Evolutionary conservation across 352 stramenopile species (phyloP), one percentile per base, ranked within the genome.

Genomic region (Globisporangium solare): DNA sequence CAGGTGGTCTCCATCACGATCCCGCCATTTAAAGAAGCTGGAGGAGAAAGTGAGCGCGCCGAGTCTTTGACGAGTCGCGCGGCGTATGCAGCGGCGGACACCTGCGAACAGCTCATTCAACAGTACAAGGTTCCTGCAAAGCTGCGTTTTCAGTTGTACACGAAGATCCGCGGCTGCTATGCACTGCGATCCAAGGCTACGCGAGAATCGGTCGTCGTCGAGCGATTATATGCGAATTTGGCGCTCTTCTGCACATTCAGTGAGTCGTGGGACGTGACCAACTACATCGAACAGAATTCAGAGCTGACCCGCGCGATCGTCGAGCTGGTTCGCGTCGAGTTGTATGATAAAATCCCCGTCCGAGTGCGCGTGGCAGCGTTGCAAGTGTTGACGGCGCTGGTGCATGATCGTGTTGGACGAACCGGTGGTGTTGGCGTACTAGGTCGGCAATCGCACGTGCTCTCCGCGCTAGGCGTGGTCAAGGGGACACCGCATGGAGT

Each of bases 401-500:
- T 94, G 31, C 82, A 89, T 54, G 86, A 95, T 61, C 77, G 83
- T 5, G 59, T 79, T 49, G 81, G 82, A 6, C 71, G 81, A 58
- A 74, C 68, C 20, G 76, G 83, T 45, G 69, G 80, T 0, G 83
- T 87, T 59, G 82, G 85, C 4, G 62, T 90, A 11, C 64, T 95
- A 5, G 81, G 82, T 6, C 81, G 86, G 5, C 86, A 94, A 41
- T 92, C 86, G 2, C 87, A 88, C 41, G 80, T 95, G 17, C 61
- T 95, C 17, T 70, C 83, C 13, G 76, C 74, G 15, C 69, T 95
- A 22, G 86, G 86, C 8, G 78, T 95, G 58, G 76, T 72, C 2
- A 93, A 93, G 47, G 86, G 86, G 7, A 76, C 79, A 0, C 82
- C 86, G 0, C 83, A 92, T 42, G 86, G 86, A 17, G 71, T 89